Base-by-base conservation (phyloP, 306 rosid species). In the Acacia acuminata region DNA sequence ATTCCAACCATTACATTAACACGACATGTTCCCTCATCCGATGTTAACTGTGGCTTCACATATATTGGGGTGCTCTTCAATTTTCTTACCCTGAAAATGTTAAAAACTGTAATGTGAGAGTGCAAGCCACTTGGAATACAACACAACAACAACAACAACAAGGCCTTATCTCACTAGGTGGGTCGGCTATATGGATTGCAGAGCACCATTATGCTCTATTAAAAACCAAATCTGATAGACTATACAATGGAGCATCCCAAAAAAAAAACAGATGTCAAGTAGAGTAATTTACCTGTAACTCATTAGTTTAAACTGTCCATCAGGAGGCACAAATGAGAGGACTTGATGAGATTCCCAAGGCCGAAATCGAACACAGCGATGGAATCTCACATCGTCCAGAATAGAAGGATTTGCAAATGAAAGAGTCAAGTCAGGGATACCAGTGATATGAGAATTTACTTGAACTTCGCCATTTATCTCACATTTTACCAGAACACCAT, bases 301-400 rank as follows among this genome's bases (percentile, higher is more conserved):
- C 98, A 96, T 85, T 34, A 96, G 94, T 88, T 96, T 94, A 86
- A 96, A 96, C 85, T 88, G 93, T 78, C 99, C 97, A 70, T 96
- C 99, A 70, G 98, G 97, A 81, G 99, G 99, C 84, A 96, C 98
- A 79, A 96, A 96, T 5, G 99, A 96, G 74, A 96, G 90, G 89
- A 90, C 77, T 81, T 94, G 99, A 87, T 90, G 80, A 72, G 96
- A 88, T 70, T 96, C 98, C 98, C 99, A 94, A 32, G 97, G 96
- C 44, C 91, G 94, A 89, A 85, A 93, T 58, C 94, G 90, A 81
- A 96, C 91, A 76, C 98, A 91, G 8, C 96, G 99, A 86, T 96
- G 99, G 78, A 96, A 94, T 87, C 98, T 91, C 83, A 96, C 96
- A 87, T 89, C 96, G 66, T 92, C 96, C 58, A 96, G 90, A 80